Evolutionary conservation across 495 filamentous ascomycete species (phyloP).

Genomic region (Podospora pseudopauciseta): DNA sequence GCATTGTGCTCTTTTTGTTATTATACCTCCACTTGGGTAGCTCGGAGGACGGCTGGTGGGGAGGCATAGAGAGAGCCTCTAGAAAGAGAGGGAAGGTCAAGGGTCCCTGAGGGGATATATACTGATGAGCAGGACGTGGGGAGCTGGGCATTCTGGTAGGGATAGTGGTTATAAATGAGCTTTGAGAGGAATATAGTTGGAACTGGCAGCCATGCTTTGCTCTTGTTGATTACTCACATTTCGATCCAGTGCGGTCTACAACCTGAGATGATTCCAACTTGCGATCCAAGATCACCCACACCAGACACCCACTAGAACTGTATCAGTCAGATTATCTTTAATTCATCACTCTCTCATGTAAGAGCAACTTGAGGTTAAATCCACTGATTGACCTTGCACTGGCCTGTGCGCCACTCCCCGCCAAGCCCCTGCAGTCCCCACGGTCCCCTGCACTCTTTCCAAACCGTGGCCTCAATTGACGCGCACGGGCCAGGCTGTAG

Average conservation of each 20-base stretch:
- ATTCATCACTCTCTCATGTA: no score
- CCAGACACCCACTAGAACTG: no score
- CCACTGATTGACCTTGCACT: background rate
- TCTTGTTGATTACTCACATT: background rate
- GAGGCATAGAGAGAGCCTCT: background rate
- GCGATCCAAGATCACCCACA: no score
- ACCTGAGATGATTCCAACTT: no score
- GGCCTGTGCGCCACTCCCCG: background rate
- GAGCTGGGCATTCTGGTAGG: background rate
- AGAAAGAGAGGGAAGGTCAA: background rate
- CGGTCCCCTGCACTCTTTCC: constrained; percentile 18
- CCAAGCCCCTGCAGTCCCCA: background rate
- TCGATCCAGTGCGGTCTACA: no score
- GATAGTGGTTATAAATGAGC: background rate
- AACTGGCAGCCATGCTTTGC: background rate
- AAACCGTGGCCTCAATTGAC: constrained; percentile 39
- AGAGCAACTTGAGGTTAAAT: no score
- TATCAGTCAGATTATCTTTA: no score
- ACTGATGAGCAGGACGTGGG: background rate
- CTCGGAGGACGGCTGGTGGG: background rate
- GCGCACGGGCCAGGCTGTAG: constrained; percentile 27
- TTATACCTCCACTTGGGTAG: background rate
- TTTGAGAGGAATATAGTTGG: background rate
- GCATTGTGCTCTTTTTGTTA: background rate
- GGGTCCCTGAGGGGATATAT: background rate